phyloP scores from a whole-genome alignment of 2,329 filamentous ascomycete genomes.

The Colletotrichum sojae region DNA sequence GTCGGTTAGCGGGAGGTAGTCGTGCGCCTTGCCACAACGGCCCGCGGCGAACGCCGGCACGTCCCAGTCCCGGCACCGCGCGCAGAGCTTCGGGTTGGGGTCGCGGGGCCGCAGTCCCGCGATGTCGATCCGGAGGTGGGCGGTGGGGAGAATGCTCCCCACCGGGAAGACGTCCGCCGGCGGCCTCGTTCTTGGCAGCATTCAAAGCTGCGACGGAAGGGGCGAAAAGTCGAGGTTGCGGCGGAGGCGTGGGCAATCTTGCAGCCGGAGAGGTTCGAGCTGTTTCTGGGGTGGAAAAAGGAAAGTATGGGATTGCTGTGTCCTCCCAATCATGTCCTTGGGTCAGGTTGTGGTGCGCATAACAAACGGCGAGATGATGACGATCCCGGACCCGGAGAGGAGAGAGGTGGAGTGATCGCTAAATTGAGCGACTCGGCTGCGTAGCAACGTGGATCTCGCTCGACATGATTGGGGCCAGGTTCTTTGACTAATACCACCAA shows the following conservation, averaged over 20 bases:
- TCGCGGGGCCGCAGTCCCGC: not conserved
- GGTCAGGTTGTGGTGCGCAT: not conserved
- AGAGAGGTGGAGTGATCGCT: not conserved
- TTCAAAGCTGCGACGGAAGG: constrained; percentile 1
- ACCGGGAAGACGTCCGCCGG: constrained; percentile 18
- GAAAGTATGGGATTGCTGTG: no score
- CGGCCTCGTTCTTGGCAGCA: constrained; percentile 23
- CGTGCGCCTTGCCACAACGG: constrained; percentile 17
- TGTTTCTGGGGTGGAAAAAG: no score
- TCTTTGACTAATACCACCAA: not conserved
- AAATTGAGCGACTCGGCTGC: not conserved
- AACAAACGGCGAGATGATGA: not conserved
- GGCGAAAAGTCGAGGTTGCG: no score
- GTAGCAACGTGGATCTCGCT: not conserved
- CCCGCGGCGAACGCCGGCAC: constrained; percentile 25
- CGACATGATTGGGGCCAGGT: not conserved
- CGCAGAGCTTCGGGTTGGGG: constrained; percentile 23
- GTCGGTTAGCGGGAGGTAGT: not conserved
- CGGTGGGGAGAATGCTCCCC: not conserved
- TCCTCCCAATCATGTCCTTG: not conserved
- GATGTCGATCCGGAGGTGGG: constrained; percentile 4
- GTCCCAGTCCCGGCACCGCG: constrained; percentile 30
- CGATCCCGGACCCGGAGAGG: not conserved
- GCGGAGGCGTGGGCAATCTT: no score
- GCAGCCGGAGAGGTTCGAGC: no score